Base-by-base conservation (phyloP, 306 rosid species). In the Cucurbita pepo region DNA sequence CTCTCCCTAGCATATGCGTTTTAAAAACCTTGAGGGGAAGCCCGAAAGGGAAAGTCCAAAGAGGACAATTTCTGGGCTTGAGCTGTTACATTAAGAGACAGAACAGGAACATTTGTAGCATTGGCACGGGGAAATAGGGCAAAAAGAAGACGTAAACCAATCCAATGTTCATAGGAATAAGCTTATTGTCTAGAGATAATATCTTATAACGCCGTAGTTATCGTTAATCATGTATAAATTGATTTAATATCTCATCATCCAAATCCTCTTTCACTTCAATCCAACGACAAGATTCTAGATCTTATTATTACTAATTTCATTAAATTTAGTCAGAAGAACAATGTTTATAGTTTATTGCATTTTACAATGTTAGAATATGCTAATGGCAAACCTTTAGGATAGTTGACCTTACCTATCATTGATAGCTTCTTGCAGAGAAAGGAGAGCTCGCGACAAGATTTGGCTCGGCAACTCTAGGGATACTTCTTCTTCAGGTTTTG, bases 371-470 rank as follows among this genome's bases (percentile, higher is more conserved):
- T 36, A 41, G 40, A 45, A 56, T 43, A 44, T 48, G 69, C 60
- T 74, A 71, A 62, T 71, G 69, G 61, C 65, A 67, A 80, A 73
- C 80, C 72, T 41, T 65, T 75, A 30, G 65, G 75, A 74, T 53
- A 47, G 61, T 64, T 15, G 75, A 82, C 75, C 79, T 71, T 78
- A 78, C 82, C 57, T 77, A 59, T 77, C 55, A 76, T 66, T 83
- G 57, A 75, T 88, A 95, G 99, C 88, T 95, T 79, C 97, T 95
- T 88, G 97, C 97, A 85, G 99, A 95, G 83, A 95, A 79, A 89
- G 99, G 99, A 10, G 99, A 95, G 81, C 99, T 95, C 60, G 95
- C 99, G 50, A 95, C 99, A 75, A 89, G 95, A 83, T 87, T 91
- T 77, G 99, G 99, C 64, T 91, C 99, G 5, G 99, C 99, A 82